Conservation (phyloP, 2,329 filamentous ascomycete species). For the Pezicula neosporulosa region DNA sequence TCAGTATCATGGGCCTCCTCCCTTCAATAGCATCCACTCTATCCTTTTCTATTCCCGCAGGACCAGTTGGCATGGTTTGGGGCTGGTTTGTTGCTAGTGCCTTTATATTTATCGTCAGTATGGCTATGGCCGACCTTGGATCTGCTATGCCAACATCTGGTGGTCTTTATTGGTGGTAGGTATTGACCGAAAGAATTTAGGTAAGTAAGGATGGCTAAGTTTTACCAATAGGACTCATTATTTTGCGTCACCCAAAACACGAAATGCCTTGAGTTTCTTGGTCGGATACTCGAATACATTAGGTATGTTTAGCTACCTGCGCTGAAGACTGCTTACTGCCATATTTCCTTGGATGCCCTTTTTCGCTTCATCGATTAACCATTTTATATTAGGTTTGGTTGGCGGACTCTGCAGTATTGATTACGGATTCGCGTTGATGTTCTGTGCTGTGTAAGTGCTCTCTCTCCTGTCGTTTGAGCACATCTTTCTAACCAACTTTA, state of each 20-base stretch:
- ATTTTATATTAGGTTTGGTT: constrained; percentile 25
- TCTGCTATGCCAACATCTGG: constrained; percentile 56
- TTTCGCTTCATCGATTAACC: too few species aligned
- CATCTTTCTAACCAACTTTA: constrained; percentile 5
- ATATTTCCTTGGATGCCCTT: not conserved
- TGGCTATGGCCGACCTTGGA: constrained; percentile 53
- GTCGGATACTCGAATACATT: constrained; percentile 61
- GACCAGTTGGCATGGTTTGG: constrained; percentile 60
- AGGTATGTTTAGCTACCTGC: constrained; percentile 34
- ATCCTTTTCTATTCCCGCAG: constrained; percentile 54
- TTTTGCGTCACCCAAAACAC: constrained; percentile 49
- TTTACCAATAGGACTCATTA: constrained; percentile 49
- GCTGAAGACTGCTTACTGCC: not conserved
- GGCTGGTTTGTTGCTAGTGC: constrained; percentile 56
- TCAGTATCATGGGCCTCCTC: constrained; percentile 58
- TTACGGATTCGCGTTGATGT: constrained; percentile 53
- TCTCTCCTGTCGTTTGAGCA: too few species aligned
- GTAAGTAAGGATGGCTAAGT: not conserved
- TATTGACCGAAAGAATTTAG: not conserved
- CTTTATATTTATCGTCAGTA: constrained; percentile 55
- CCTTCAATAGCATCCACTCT: constrained; percentile 59
- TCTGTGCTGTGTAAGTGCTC: constrained; percentile 44
- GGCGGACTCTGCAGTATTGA: constrained; percentile 60
- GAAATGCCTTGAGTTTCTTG: constrained; percentile 55
- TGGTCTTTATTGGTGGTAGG: constrained; percentile 47